Base-by-base conservation (phyloP, 495 filamentous ascomycete genomes). In the Aspergillus haitiensis region DNA sequence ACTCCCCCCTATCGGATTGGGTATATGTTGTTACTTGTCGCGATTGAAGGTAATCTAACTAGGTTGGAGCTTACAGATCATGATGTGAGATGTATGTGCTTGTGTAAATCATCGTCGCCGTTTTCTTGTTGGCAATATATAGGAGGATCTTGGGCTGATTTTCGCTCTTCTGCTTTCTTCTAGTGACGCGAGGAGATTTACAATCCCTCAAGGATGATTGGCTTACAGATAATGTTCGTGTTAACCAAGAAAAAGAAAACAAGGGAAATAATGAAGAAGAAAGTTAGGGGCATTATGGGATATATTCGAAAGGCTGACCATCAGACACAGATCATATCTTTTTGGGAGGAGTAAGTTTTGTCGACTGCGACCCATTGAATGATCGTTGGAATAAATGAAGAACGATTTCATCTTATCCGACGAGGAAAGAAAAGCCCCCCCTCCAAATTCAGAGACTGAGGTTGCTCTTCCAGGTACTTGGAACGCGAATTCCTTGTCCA, bases 221-320 rank as follows among this genome's bases (percentile, higher is more conserved):
- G 94, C 79, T 98, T 50, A 98, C 93, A n/a, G 94, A 98, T 72
- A 97, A 96, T 78, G 92, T 96, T 83, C 57, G 87, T 74, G 58
- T 51, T 18, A 42, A 42, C 13, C 0, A 37, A 37, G 21, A 27
- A 27, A 27, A 27, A 27, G 21, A 27, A 27, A 27, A 27, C 21
- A 27, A 27, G 3, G 21, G 21, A 27, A 3, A 27, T 27, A 27
- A 27, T 27, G 3, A 27, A 27, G 21, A 27, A 27, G 21, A 3
- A 27, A 1, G 3, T 27, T 1, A 27, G 21, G 3, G 21, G 21
- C 21, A 27, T 27, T 27, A 27, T 27, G 21, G 21, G 32, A 8
- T 53, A 37, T n/a, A 52, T 47, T 11, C 39, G 18, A 33, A 15
- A 47, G 34, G 37, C 56, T 59, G 57, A 52, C 48, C 53, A 27